These are phyloP conservation scores for Pseudogymnoascus sp. DNA, from an alignment of 2,329 filamentous ascomycete species.

Conservation along the genomic window DNA sequence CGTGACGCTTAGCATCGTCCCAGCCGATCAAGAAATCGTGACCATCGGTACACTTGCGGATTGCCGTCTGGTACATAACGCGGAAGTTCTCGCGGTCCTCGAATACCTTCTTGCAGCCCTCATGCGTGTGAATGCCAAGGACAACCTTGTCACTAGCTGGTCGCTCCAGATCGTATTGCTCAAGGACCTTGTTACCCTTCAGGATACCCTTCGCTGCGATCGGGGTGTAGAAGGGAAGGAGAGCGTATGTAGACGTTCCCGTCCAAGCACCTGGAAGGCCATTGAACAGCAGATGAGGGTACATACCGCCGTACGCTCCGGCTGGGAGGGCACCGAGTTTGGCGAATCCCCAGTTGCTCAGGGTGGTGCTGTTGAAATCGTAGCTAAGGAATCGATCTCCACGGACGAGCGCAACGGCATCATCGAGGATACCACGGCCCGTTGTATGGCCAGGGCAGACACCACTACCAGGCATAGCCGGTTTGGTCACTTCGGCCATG, in stretches of 20 bases:
- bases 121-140: constrained; percentile 42
- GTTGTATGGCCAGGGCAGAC: constrained; percentile 39
- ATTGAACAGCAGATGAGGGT: constrained; percentile 38
- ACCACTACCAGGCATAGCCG: constrained; percentile 40
- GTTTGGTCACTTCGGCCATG: constrained; percentile 49
- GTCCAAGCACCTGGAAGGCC: constrained; percentile 41
- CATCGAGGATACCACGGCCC: constrained; percentile 39
- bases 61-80: constrained; percentile 39
- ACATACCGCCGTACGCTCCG: constrained; percentile 40
- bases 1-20: constrained; percentile 36
- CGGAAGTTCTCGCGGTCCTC: constrained; percentile 42
- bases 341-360: constrained; percentile 43
- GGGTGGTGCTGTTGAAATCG: constrained; percentile 41
- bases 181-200: constrained; percentile 37
- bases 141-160: constrained; percentile 36
- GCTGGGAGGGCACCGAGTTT: constrained; percentile 32
- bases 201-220: constrained; percentile 40
- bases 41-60: constrained; percentile 35
- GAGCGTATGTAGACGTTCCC: constrained; percentile 41
- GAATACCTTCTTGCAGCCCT: constrained; percentile 43
- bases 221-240: constrained; percentile 46
- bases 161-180: constrained; percentile 39
- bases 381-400: constrained; percentile 41
- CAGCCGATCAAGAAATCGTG: constrained; percentile 43
- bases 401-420: constrained; percentile 40